Evolutionary conservation across 495 filamentous ascomycete genomes (phyloP).

Genomic region (Penicillium cinerascens): DNA sequence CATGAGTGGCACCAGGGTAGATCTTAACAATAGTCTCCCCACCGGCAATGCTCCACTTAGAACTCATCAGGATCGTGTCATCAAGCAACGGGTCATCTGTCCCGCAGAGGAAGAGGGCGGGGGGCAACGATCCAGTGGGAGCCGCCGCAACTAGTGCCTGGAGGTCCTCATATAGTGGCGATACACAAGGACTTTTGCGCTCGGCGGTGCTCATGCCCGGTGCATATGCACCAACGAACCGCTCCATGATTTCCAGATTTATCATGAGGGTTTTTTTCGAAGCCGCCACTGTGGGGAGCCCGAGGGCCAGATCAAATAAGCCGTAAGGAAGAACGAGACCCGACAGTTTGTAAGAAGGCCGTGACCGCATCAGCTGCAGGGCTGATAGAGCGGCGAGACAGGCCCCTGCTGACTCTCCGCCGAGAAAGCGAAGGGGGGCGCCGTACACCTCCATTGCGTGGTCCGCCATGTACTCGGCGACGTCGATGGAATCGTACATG

Average conservation of each 20-base stretch:
- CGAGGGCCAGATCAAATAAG: constrained; percentile 10
- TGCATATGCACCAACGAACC: constrained; percentile 41
- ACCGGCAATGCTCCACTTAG: constrained; percentile 50
- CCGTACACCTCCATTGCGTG: constrained; percentile 28
- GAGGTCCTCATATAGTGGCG: constrained; percentile 42
- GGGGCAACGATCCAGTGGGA: constrained; percentile 39
- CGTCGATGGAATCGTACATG: constrained; percentile 52
- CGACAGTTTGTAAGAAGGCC: constrained; percentile 1
- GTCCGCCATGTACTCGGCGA: constrained; percentile 33
- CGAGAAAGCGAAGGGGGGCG: constrained; percentile 22
- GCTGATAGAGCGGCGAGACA: constrained; percentile 42
- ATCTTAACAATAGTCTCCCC: constrained; percentile 47
- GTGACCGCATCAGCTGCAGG: constrained; percentile 41
- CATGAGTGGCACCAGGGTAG: constrained; percentile 52
- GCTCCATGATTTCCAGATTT: constrained; percentile 27
- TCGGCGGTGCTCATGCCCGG: constrained; percentile 35
- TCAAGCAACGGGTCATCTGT: constrained; percentile 54
- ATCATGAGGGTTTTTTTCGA: constrained; percentile 9
- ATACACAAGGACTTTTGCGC: constrained; percentile 34
- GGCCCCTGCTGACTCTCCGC: constrained; percentile 42
- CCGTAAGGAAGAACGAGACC: constrained; percentile 21
- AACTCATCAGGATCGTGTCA: constrained; percentile 52
- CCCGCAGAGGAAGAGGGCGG: constrained; percentile 50
- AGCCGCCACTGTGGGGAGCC: constrained; percentile 39
- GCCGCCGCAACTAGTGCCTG: constrained; percentile 2